Percentiles rank a stretch among this genome's conserved stretches.
These are phyloP conservation scores for Diaporthe vaccinii DNA, from an alignment of 2,329 filamentous ascomycete species.

Conservation along the genomic window DNA sequence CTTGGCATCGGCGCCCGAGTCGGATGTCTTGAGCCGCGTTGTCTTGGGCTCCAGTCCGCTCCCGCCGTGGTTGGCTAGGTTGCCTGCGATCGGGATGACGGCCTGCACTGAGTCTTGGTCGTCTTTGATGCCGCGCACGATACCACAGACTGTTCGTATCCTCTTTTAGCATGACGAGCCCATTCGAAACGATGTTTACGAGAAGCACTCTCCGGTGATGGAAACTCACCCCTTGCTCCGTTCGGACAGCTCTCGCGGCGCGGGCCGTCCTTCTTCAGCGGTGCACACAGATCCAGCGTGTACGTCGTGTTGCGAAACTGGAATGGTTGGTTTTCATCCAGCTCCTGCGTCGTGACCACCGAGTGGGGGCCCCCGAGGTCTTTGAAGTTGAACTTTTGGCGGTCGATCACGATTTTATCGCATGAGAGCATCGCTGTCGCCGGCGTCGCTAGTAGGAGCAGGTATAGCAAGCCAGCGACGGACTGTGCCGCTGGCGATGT, in stretches of 20 bases:
- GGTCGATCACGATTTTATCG: conserved; percentile 70
- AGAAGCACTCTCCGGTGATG: neutral
- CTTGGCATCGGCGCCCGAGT: conserved; percentile 73
- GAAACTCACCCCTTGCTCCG: conserved; percentile 73
- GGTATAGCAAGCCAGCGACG: conserved; percentile 53
- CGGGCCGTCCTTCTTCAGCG: conserved; percentile 71
- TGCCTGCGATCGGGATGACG: conserved; percentile 81
- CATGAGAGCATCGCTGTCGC: conserved; percentile 70
- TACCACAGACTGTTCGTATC: conserved; percentile 77
- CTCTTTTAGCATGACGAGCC: neutral
- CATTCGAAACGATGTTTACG: neutral
- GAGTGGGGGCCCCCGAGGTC: conserved; percentile 76
- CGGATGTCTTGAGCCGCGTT: conserved; percentile 74
- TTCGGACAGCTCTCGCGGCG: conserved; percentile 75
- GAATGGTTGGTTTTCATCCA: conserved; percentile 54
- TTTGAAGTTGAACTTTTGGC: conserved; percentile 73
- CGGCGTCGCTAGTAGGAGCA: conserved; percentile 51
- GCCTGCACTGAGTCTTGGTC: conserved; percentile 65
- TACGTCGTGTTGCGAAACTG: conserved; percentile 81
- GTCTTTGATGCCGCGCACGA: conserved; percentile 69
- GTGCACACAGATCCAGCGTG: conserved; percentile 81
- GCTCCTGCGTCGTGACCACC: conserved; percentile 70
- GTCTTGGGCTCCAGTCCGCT: conserved; percentile 74
- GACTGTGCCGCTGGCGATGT: conserved; percentile 51
- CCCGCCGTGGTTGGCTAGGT: conserved; percentile 72